Evolutionary conservation across 2,329 filamentous ascomycete genomes (phyloP), one percentile per base, ranked within the genome.

Genomic region (Claviceps purpurea): DNA sequence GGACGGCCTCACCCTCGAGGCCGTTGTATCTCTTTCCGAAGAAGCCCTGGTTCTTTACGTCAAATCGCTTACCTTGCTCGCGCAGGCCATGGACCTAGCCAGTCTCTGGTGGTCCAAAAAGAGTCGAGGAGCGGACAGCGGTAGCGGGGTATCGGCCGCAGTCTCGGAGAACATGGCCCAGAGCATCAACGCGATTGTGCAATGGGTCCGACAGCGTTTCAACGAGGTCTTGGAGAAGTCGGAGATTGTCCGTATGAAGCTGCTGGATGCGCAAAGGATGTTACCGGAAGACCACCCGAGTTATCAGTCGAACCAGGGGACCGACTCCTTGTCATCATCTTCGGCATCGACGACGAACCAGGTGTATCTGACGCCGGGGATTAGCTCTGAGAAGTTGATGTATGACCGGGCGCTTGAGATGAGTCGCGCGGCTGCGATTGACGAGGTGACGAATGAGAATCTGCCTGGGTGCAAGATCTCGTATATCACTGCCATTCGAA

Each of bases 171-270:
- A 76, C 14, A 68, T 81, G 13, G 77, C 79, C 2, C 76, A 80
- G 47, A 82, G 89, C 48, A 89, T 98, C 67, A 96, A 95, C 63
- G 86, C 85, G 42, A 89, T 94, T 8, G 93, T 98, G 0, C 91
- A 96, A 66, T 98, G 91, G 93, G 85, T 95, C 52, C 87, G 93
- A 38, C 79, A 77, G 58, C 87, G 91, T 5, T 98, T 98, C 75
- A 98, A 98, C 64, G 93, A 97, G 65, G 93, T 95, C 41, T 73
- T 97, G 55, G 90, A 96, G 69, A 98, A 98, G 71, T 90, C 90
- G 1, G 91, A 97, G 62, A 78, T 96, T 57, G 89, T 95, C n/a
- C 86, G 89, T 47, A 74, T 90, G 47, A 94, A 90, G 65, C 76
- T 98, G 48, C 75, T 89, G 45, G 88, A 95, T 56, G 89, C 87